Evolutionary conservation across 768 basidiomycete species (phyloP), one percentile per base, ranked within the genome.

Genomic region (Boletus rubropictus): DNA sequence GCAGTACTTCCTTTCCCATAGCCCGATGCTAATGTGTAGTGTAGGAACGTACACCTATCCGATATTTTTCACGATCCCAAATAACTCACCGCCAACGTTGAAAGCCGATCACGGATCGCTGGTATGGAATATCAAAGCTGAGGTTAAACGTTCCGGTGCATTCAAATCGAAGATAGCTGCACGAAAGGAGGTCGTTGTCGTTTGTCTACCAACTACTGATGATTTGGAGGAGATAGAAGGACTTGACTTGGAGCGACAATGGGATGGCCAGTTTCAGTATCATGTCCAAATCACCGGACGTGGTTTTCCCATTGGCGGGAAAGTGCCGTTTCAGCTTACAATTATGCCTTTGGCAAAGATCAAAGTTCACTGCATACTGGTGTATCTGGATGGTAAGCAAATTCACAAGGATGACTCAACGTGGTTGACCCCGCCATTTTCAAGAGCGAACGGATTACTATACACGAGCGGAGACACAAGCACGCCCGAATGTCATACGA

Each of bases 1-100:
- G 34, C 25, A 72, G 65, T 24, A 38, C 18, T 21, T 32, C 35
- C 28, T 44, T 22, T 41, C 21, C 42, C 22, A 27, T 31, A 7
- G 9, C 11, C 15, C 49, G 27, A 55, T 86, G 86, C n/a, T 15
- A 91, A 95, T 22, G 14, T n/a, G 35, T 8, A 33, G 18, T 49
- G 27, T 55, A 89, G 93, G 93, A 17, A 86, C 82, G 5, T 97
- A 98, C 63, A 90, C 86, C 15, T 98, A 91, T 66, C 95, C 95
- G 3, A 87, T 99, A 58, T 88, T 88, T 12, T 93, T 97, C 64
- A 74, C 82, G 15, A 82, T 99, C 46, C 90, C 95, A 0, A 73
- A 80, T 5, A 76, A 79, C 49, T 75, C 85, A 3, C 91, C 93
- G 3, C 89, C 95, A 2, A 81, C 83, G 0, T 71, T 94, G 52